A percentile compares a stretch with the other conserved stretches of the same genome.
These are phyloP conservation scores for Colletotrichum tropicale DNA, from an alignment of 2,329 filamentous ascomycete species.

Conservation along the genomic window DNA sequence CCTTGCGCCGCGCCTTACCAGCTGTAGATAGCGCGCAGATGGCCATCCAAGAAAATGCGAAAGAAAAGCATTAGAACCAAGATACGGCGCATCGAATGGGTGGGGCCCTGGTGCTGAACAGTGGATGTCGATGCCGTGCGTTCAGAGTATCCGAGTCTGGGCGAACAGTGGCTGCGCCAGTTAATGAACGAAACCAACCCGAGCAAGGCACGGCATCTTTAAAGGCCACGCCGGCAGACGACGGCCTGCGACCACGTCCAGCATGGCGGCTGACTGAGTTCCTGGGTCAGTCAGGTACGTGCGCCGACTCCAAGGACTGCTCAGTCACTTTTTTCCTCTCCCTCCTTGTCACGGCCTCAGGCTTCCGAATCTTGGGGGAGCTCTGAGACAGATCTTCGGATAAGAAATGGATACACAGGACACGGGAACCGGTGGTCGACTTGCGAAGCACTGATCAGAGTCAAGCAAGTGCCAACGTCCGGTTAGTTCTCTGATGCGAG, in stretches of 20 bases:
- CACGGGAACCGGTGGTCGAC: neutral
- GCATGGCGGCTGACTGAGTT: neutral
- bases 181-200: conserved; percentile 5
- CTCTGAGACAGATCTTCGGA: neutral
- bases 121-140: neutral
- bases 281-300: neutral
- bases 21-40: neutral
- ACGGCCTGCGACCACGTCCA: neutral
- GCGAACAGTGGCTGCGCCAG: neutral
- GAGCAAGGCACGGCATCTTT: neutral
- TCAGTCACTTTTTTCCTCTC: neutral
- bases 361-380: neutral
- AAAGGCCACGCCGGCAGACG: neutral
- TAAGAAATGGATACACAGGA: neutral
- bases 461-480: neutral
- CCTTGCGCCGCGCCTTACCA: neutral
- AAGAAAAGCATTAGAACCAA: conserved; percentile 26
- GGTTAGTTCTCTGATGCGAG: neutral
- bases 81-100: neutral
- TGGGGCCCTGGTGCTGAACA: neutral
- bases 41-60: conserved; percentile 27
- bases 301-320: neutral
- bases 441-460: neutral
- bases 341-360: neutral
- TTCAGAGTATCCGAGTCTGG: neutral